Percentiles rank a stretch among this genome's conserved stretches.
These are phyloP conservation scores for Euphorbia celastroides DNA, from an alignment of 441 rosid genomes.

Conservation along the genomic window DNA sequence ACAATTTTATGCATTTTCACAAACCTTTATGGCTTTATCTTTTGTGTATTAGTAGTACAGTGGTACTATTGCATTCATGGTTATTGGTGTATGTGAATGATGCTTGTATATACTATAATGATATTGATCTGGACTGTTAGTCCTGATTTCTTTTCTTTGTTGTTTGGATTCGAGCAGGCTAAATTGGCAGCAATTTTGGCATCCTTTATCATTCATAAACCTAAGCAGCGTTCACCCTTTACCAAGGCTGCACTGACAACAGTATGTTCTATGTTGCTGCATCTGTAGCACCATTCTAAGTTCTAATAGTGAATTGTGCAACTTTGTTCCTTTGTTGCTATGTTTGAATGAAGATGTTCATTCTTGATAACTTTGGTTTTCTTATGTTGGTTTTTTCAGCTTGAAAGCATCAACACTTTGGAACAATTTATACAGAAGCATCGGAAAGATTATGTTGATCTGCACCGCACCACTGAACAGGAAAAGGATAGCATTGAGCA, in stretches of 20 bases:
- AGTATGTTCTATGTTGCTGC: constrained; percentile 32
- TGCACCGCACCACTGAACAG: constrained; percentile 77
- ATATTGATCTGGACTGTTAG: neutral
- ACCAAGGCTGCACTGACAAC: constrained; percentile 73
- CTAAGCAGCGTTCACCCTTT: constrained; percentile 58
- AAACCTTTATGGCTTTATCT: neutral
- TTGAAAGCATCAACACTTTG: constrained; percentile 74
- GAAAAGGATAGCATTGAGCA: constrained; percentile 96
- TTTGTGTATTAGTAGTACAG: neutral
- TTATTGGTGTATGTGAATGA: neutral
- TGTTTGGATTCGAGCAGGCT: constrained; percentile 33
- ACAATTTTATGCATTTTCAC: neutral
- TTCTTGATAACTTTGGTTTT: neutral
- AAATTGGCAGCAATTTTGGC: constrained; percentile 85
- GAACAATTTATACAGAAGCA: constrained; percentile 86
- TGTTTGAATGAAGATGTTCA: neutral
- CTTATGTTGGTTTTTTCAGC: constrained; percentile 31
- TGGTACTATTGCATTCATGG: neutral
- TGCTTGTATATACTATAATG: neutral
- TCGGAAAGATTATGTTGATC: constrained; percentile 79
- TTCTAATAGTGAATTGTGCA: neutral
- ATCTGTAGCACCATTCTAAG: neutral
- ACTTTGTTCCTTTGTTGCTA: neutral
- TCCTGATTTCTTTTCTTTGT: constrained; percentile 9
- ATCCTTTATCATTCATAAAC: constrained; percentile 83